These are phyloP conservation scores for Friedmanniomyces endolithicus DNA, from an alignment of 495 filamentous ascomycete genomes.

Conservation along the genomic window DNA sequence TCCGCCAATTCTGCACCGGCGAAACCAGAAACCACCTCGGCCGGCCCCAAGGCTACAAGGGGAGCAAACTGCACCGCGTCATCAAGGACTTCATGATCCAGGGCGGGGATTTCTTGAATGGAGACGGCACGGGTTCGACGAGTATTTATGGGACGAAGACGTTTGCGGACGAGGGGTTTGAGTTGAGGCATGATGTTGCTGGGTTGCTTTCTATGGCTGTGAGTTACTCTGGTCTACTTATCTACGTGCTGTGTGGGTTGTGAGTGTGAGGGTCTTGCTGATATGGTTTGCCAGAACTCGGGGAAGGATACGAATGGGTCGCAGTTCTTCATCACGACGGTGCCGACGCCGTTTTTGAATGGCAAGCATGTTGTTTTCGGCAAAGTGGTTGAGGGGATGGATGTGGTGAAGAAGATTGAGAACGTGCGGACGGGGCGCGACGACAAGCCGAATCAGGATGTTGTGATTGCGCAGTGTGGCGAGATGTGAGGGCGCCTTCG, in stretches of 20 bases:
- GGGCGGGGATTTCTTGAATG: conserved; percentile 91
- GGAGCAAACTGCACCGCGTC: conserved; percentile 85
- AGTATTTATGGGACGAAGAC: conserved; percentile 67
- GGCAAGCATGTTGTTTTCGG: conserved; percentile 94
- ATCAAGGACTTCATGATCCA: conserved; percentile 97
- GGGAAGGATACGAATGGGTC: conserved; percentile 90
- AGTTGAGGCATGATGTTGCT: conserved; percentile 58
- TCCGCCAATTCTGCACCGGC: conserved; percentile 92
- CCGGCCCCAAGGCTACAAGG: conserved; percentile 85
- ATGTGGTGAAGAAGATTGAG: conserved; percentile 81
- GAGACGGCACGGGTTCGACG: conserved; percentile 80
- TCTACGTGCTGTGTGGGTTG: not conserved
- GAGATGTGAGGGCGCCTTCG: conserved; percentile 29
- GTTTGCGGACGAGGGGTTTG: conserved; percentile 91
- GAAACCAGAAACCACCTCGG: conserved; percentile 72
- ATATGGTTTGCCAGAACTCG: conserved; percentile 52
- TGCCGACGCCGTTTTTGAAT: conserved; percentile 76
- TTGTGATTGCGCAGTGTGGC: conserved; percentile 75
- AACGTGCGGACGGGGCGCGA: conserved; percentile 61
- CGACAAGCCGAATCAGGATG: conserved; percentile 75
- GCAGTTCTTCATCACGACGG: conserved; percentile 94
- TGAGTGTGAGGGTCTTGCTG: conserved; percentile 7
- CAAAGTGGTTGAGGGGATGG: conserved; percentile 78
- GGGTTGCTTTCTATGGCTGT: conserved; percentile 91
- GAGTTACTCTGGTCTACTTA: conserved; percentile 23